phyloP scores from a whole-genome alignment of 306 rosid genomes.

The Canavalia gladiata region DNA sequence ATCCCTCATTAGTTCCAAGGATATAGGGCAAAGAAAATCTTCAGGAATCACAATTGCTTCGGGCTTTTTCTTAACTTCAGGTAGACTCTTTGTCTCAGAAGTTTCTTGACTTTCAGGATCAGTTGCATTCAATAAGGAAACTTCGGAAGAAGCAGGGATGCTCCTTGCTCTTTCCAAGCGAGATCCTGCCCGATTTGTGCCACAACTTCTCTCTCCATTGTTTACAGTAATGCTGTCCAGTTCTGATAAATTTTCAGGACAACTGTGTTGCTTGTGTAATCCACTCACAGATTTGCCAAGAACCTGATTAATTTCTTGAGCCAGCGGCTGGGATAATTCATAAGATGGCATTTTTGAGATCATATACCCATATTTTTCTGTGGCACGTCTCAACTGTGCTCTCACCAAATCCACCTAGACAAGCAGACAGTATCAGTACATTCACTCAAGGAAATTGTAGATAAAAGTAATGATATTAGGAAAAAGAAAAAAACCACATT shows the following conservation, averaged over 20 bases:
- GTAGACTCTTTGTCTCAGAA: slow-evolving; percentile 50
- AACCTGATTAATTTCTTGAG: slow-evolving; percentile 56
- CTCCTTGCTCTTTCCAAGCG: slow-evolving; percentile 55
- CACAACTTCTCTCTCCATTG: slow-evolving; percentile 54
- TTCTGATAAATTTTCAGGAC: slow-evolving; percentile 60
- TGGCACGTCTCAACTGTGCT: slow-evolving; percentile 85
- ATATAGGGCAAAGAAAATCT: slow-evolving; percentile 95
- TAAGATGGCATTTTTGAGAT: slow-evolving; percentile 59
- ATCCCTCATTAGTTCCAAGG: slow-evolving; percentile 96
- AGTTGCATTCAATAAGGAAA: slow-evolving; percentile 42
- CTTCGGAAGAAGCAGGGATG: slow-evolving; percentile 55
- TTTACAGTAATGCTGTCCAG: slow-evolving; percentile 46
- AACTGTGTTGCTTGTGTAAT: slow-evolving; percentile 55
- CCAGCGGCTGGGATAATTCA: slow-evolving; percentile 62
- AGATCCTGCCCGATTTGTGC: slow-evolving; percentile 48
- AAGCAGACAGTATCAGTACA: slow-evolving; percentile 30
- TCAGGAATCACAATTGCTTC: slow-evolving; percentile 77
- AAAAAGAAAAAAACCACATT: slow-evolving; percentile 8
- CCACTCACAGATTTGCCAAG: slow-evolving; percentile 56
- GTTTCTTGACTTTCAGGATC: slow-evolving; percentile 58
- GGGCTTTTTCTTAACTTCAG: slow-evolving; percentile 64
- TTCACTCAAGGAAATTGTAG: slow-evolving; percentile 9
- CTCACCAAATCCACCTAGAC: slow-evolving; percentile 91
- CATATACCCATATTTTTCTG: slow-evolving; percentile 75
- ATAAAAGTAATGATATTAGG: not conserved